Evolutionary conservation across 768 basidiomycete genomes (phyloP), one percentile per base, ranked within the genome.

Genomic region (Hygrocybe punicea): DNA sequence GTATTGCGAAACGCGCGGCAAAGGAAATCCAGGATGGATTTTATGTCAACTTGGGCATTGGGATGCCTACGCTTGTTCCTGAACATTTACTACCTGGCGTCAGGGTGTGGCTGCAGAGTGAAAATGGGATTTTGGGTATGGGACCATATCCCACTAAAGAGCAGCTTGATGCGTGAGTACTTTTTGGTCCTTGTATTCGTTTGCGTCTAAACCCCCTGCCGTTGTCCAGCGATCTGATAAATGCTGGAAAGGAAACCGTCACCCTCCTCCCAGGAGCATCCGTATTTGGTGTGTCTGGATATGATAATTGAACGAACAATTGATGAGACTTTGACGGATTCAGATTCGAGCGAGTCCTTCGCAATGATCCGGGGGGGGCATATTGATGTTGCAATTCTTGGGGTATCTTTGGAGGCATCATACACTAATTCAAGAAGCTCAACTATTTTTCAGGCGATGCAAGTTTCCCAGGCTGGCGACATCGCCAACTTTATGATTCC

Each of bases 401-500:
- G 95, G 25, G 91, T 90, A 72, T 67, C 86, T 76, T 56, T 44
- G n/a, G 47, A 44, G 29, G 16, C 53, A 57, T 29, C 52, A 44
- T 51, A 21, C 35, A 19, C 11, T 46, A n/a, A 35, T 49, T 53
- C 21, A 47, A 34, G 29, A 48, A 33, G n/a, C 16, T 66, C 6
- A 55, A 40, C 33, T 33, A 21, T 17, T 23, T 53, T 42, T 10
- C 57, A 92, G 89, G 92, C 93, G 9, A 92, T 98, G 91, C 86
- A 98, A 79, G 95, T 98, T 49, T 93, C 93, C 2, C 86, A 90
- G 61, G 84, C 84, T 1, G 94, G 92, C 39, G 95, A 98, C 69
- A 89, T 98, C 60, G 95, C 95, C 56, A 98, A 98, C 77, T 98
- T 93, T 69, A 98, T 97, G 95, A 94, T 97, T 66, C 95, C 94